Base-by-base conservation (phyloP, 108 stramenopile genomes). In the Conticribra guillardii region DNA sequence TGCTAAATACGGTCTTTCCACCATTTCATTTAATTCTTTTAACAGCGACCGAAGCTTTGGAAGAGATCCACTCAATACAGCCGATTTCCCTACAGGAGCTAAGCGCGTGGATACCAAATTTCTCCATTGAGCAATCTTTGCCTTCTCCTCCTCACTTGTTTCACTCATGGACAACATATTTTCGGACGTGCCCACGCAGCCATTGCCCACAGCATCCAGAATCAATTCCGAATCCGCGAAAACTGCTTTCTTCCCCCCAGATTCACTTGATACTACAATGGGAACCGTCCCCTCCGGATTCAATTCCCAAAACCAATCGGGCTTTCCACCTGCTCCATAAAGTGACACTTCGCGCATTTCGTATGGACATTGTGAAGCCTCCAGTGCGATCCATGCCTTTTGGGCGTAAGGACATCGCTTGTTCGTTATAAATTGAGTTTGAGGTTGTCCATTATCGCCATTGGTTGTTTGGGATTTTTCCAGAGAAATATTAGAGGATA, bases 331-430 rank as follows among this genome's bases (percentile, higher is more conserved):
- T 19, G 83, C n/a, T 27, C 92, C 92, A 53, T 90, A 93, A 0
- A 93, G 50, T 26, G 86, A 78, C 11, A 93, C 74, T 74, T 93
- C 79, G 27, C 79, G 69, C 77, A 89, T 69, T 62, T 80, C 55
- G 67, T 86, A 93, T 1, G 74, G 63, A 15, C 57, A 58, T 16
- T 79, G 29, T 4, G 81, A 63, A 48, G 71, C 78, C 48, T 93
- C 92, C 34, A 93, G 67, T 7, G 89, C 92, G 41, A 89, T 87
- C 92, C 89, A 93, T 29, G 80, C 91, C 70, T 88, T 92, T 79
- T 86, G 88, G 2, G 87, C 84, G 53, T 74, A 90, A 0, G 89
- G 91, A 54, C 91, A 93, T 83, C 85, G 85, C 70, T 85, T 88
- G 71, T 93, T 87, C 22, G 91, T 93, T 23, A 89, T 62, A 55